Conservation (phyloP, 495 filamentous ascomycete species). For the Tuber umbilicatum region DNA sequence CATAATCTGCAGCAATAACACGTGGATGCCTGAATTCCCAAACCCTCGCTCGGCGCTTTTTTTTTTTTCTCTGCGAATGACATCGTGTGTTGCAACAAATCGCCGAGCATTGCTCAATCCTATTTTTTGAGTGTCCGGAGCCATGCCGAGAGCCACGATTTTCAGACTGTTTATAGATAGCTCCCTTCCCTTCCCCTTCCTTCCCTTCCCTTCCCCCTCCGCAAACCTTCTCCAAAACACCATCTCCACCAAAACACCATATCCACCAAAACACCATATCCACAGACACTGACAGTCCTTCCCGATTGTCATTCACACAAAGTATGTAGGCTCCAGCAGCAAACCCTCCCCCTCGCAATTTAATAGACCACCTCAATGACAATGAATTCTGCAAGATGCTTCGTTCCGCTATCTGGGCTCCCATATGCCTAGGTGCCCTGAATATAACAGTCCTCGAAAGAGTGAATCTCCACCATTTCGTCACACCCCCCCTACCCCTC, state of each 20-base stretch:
- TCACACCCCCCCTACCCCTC: too few species aligned
- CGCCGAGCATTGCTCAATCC: background rate
- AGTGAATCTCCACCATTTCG: background rate
- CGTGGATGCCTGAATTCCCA: background rate
- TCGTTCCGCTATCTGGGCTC: background rate
- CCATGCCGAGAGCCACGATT: background rate
- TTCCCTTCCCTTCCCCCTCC: background rate
- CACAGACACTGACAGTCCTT: background rate
- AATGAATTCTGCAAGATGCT: background rate
- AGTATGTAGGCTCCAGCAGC: background rate
- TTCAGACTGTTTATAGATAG: background rate
- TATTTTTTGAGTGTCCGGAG: background rate
- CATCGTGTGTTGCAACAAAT: background rate
- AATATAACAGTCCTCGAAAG: background rate
- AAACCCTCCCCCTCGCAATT: background rate
- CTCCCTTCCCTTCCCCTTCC: background rate
- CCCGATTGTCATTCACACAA: background rate
- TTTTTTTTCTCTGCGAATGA: too few species aligned
- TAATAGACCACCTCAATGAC: background rate
- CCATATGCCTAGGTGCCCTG: background rate
- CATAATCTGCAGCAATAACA: background rate
- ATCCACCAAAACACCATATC: background rate
- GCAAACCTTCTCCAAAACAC: background rate
- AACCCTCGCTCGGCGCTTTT: background rate
- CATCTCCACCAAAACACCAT: background rate